Percentiles rank a stretch among this genome's conserved stretches.
Conservation (phyloP, 345 rosid species). For the Rhodomyrtus tomentosa region DNA sequence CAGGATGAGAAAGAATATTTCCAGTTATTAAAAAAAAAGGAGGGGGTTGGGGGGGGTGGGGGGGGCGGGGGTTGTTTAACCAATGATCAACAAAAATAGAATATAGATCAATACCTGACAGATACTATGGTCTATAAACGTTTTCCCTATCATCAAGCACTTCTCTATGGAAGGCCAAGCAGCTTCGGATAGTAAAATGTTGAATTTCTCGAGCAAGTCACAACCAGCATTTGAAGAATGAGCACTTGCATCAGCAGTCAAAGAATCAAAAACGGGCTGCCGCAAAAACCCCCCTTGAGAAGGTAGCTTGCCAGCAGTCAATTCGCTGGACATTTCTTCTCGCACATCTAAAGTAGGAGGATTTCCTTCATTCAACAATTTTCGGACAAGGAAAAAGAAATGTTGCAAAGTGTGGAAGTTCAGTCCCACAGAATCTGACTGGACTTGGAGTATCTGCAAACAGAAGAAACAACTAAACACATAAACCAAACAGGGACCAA, state of each 20-base stretch:
- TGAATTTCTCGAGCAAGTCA: conserved; percentile 33
- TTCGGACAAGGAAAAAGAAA: conserved; percentile 63
- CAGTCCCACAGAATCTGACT: conserved; percentile 41
- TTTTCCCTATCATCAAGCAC: conserved; percentile 77
- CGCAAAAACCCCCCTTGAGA: conserved; percentile 77
- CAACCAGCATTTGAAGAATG: conserved; percentile 17
- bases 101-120: conserved; percentile 54
- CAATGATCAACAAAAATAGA: neutral
- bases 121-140: conserved; percentile 52
- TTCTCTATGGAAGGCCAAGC: conserved; percentile 58
- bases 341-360: conserved; percentile 16
- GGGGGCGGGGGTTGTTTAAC: neutral
- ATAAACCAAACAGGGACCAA: neutral
- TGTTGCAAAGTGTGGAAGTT: conserved; percentile 79
- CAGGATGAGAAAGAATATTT: neutral
- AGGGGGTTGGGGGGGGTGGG: too few species aligned
- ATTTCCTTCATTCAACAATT: conserved; percentile 57
- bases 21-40: neutral
- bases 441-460: conserved; percentile 42
- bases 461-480: neutral
- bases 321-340: conserved; percentile 21
- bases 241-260: conserved; percentile 17
- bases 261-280: conserved; percentile 45
- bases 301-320: conserved; percentile 23
- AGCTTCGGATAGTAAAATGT: conserved; percentile 39